Evolutionary conservation across 208 protist genomes (phyloP), one percentile per base, ranked within the genome.

Genomic region (Trypanosomatidae sp.): DNA sequence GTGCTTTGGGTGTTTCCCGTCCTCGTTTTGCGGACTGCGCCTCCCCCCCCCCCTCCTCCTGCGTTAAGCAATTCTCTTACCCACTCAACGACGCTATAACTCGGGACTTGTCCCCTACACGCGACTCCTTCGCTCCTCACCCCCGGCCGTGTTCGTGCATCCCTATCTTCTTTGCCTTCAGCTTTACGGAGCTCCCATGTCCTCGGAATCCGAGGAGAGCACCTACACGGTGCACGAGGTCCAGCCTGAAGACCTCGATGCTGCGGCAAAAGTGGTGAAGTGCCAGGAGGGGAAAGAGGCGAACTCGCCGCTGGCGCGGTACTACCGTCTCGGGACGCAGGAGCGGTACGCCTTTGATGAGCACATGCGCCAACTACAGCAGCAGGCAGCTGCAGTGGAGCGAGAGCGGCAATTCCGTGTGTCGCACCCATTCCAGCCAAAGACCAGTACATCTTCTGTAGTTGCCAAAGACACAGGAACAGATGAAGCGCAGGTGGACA

Each of bases 321-420:
- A 90, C 71, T 86, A 88, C 75, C 78, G 74, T 17, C 76, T 94
- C n/a, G 89, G 89, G 7, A 89, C 89, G 0, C 60, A 69, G 73
- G 84, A 94, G 72, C 81, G 89, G 19, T 86, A 91, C 52, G 64
- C 77, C 46, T 71, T 84, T 39, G 89, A 94, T 55, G 79, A 85
- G 65, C 67, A 80, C 41, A 77, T 87, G 49, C 79, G 82, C 7
- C 62, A 62, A 4, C 46, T 80, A n/a, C n/a, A 47, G n/a, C 46
- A 71, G 46, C 60, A 80, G 52, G 59, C 70, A 0, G 62, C 59
- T 3, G 10, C n/a, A 22, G 17, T 13, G 12, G 64, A 70, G 69
- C 62, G 36, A 10, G 69, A 80, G 53, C 69, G 69, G 2, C 62
- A 71, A 22, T 80, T 80, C 49, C 75, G 69, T 19, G 44, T 55